Conservation (phyloP, 2,329 filamentous ascomycete genomes). For the Bertia moriformis region DNA sequence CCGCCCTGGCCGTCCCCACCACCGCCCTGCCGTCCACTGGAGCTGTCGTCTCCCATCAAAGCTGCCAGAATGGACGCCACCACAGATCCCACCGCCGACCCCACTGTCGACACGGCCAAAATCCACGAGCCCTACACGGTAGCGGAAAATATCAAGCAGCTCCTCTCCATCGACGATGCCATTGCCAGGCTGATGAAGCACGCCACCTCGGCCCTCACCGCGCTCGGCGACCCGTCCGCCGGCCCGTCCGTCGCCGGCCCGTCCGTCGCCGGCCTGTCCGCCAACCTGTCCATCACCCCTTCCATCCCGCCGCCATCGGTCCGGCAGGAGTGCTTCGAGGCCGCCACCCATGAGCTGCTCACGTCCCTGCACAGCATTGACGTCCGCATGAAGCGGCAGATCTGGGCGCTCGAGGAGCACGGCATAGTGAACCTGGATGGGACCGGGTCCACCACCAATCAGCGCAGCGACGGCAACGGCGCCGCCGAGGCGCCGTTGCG, state of each 20-base stretch:
- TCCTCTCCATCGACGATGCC: background rate
- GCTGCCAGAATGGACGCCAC: background rate
- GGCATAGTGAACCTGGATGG: slow-evolving; percentile 49
- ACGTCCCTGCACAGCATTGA: slow-evolving; percentile 59
- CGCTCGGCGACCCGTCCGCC: slow-evolving; percentile 2
- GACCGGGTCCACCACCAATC: slow-evolving; percentile 5
- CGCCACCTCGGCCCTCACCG: background rate
- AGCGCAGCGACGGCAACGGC: slow-evolving; percentile 11
- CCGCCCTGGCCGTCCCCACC: no score
- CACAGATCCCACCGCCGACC: no score
- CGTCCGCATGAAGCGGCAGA: slow-evolving; percentile 60
- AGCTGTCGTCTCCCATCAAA: no score
- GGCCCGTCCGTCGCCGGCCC: no score
- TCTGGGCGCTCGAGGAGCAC: slow-evolving; percentile 69
- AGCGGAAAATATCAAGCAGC: background rate
- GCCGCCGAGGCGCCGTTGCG: slow-evolving; percentile 20
- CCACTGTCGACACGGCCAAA: background rate
- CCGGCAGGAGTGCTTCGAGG: slow-evolving; percentile 32
- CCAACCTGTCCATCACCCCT: background rate
- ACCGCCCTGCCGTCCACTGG: no score
- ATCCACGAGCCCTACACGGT: background rate
- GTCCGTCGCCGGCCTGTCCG: slow-evolving; percentile 2
- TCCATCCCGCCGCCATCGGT: background rate
- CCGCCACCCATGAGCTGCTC: slow-evolving; percentile 54
- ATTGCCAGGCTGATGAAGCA: background rate